These are phyloP conservation scores for Trichoderma afroharzianum DNA, from an alignment of 2,329 filamentous ascomycete species.

Conservation along the genomic window DNA sequence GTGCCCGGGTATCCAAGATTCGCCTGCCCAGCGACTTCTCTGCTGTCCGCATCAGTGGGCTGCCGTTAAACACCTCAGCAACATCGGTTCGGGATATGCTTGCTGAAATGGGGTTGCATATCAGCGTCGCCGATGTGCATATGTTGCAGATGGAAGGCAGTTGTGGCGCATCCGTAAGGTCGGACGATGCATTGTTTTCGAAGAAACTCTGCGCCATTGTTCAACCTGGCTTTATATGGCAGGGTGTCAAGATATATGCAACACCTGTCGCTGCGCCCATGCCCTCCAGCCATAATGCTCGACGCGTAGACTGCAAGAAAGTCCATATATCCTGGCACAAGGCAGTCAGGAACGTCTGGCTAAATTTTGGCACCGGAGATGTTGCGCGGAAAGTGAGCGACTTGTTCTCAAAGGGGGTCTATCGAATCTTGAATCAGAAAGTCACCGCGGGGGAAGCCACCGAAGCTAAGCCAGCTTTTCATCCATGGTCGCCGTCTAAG, in stretches of 20 bases:
- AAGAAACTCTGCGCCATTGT: not conserved
- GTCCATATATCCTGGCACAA: slow-evolving; percentile 37
- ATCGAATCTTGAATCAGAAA: not conserved
- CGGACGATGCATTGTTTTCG: slow-evolving; percentile 3
- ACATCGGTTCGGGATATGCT: not conserved
- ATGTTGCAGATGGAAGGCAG: not conserved
- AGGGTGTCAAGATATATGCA: not conserved
- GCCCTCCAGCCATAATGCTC: slow-evolving; percentile 25
- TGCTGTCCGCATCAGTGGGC: slow-evolving; percentile 30
- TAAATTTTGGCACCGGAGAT: slow-evolving; percentile 27
- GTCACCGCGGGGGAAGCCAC: slow-evolving; percentile 17
- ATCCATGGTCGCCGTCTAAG: not conserved
- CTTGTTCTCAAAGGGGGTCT: not conserved
- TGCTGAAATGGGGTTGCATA: not conserved
- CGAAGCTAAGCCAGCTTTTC: not conserved
- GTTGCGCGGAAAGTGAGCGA: not conserved
- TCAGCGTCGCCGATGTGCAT: not conserved
- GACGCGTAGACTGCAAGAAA: slow-evolving; percentile 32
- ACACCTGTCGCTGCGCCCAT: slow-evolving; percentile 22
- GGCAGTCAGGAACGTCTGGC: slow-evolving; percentile 26
- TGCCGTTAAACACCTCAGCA: slow-evolving; percentile 24
- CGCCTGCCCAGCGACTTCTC: slow-evolving; percentile 36
- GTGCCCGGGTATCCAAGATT: slow-evolving; percentile 28
- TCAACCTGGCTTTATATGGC: not conserved
- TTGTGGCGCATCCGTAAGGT: not conserved